A percentile compares a stretch with the other conserved stretches of the same genome.
Conservation (phyloP, 306 rosid species). For the Rosa lucieae region DNA sequence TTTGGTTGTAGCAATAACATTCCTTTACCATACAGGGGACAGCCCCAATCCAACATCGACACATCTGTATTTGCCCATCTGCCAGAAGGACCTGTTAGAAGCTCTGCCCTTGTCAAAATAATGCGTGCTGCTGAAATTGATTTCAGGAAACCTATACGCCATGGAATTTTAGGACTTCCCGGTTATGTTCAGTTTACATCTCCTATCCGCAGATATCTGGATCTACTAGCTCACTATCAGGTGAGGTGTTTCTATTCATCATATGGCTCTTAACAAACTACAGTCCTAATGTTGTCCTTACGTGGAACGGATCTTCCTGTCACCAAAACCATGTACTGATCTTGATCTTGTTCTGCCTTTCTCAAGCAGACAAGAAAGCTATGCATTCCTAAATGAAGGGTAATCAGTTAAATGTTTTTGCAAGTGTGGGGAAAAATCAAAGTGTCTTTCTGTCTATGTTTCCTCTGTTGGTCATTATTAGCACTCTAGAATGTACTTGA, state of each 20-base stretch:
- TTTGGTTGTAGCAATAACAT: conserved; percentile 75
- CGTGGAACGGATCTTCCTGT: not conserved
- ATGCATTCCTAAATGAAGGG: not conserved
- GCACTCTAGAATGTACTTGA: not conserved
- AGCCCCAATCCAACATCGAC: conserved; percentile 86
- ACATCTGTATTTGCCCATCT: conserved; percentile 78
- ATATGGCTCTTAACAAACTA: conserved; percentile 11
- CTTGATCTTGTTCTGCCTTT: not conserved
- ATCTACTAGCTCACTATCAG: conserved; percentile 97
- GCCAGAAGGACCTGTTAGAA: conserved; percentile 98
- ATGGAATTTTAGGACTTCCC: conserved; percentile 84
- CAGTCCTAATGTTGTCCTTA: conserved; percentile 8
- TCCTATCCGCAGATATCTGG: conserved; percentile 96
- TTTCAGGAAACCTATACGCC: conserved; percentile 91
- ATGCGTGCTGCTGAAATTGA: conserved; percentile 99
- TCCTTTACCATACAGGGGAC: conserved; percentile 96
- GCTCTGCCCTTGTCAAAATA: conserved; percentile 73
- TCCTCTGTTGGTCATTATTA: not conserved
- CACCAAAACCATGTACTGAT: not conserved
- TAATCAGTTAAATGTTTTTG: not conserved
- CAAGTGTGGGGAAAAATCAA: not conserved
- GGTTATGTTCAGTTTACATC: conserved; percentile 98
- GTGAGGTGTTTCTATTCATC: conserved; percentile 35
- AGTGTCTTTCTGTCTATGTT: not conserved
- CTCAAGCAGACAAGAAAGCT: not conserved